Evolutionary conservation across 345 rosid species (phyloP).

Genomic region (Citrus reticulata): DNA sequence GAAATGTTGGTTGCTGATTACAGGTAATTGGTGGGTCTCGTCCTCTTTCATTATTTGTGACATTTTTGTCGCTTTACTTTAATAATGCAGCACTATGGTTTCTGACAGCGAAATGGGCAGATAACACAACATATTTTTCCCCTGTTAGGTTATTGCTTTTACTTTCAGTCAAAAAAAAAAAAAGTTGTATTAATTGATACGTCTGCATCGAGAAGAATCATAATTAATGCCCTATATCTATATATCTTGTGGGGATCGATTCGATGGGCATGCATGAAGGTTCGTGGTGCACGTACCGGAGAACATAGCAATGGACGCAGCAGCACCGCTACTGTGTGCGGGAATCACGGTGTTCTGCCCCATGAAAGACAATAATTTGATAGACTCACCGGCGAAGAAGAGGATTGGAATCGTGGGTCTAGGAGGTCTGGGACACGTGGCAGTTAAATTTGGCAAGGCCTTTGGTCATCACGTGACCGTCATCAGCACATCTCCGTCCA

Average conservation of each 20-base stretch:
- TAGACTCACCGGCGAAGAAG: slow-evolving; percentile 33
- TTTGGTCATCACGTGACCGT: slow-evolving; percentile 59
- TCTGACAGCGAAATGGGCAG: too few relatives aligned
- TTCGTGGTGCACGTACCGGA: slow-evolving; percentile 53
- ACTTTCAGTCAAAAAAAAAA: background rate
- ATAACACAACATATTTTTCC: too few relatives aligned
- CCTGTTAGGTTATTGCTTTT: background rate
- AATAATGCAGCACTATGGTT: too few relatives aligned
- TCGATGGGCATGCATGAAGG: slow-evolving; percentile 8
- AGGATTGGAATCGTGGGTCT: slow-evolving; percentile 50
- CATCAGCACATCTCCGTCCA: slow-evolving; percentile 57
- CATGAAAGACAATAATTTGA: slow-evolving; percentile 39
- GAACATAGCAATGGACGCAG: slow-evolving; percentile 53
- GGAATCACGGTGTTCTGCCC: slow-evolving; percentile 57
- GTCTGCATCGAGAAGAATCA: too few relatives aligned
- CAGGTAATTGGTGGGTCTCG: slow-evolving; percentile 25
- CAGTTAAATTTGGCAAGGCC: slow-evolving; percentile 55
- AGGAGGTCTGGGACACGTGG: slow-evolving; percentile 57
- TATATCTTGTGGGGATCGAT: background rate
- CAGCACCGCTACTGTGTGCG: slow-evolving; percentile 55
- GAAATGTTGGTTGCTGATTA: slow-evolving; percentile 51
- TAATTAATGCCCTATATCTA: background rate
- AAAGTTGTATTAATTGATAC: too few relatives aligned
- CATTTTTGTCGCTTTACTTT: too few relatives aligned
- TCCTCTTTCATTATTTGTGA: too few relatives aligned